A percentile compares a stretch with the other conserved stretches of the same genome.
phyloP scores from a whole-genome alignment of 306 rosid species.

The Geum urbanum region DNA sequence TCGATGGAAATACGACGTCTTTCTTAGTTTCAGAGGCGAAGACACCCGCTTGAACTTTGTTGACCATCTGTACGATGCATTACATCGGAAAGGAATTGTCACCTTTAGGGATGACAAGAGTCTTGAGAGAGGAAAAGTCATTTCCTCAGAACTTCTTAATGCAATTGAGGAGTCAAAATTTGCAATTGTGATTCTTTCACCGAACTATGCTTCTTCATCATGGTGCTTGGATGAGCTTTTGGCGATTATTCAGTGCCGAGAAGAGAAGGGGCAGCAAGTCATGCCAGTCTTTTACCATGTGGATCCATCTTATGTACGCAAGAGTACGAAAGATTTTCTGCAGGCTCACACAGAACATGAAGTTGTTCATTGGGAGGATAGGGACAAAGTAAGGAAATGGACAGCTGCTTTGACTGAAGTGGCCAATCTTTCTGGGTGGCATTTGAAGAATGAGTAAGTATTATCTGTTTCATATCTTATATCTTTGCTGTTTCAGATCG shows the following conservation, averaged over 20 bases:
- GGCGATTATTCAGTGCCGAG: neutral
- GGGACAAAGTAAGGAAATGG: neutral
- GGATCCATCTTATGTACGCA: neutral
- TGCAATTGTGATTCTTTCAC: neutral
- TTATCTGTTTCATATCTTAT: no score
- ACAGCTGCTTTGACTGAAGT: neutral
- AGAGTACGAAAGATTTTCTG: no score
- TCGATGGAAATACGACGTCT: no score
- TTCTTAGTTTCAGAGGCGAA: no score
- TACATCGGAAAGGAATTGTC: no score
- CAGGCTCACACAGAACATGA: no score
- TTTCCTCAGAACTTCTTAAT: neutral
- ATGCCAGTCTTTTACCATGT: neutral
- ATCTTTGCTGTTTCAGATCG: no score
- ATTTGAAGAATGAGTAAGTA: no score
- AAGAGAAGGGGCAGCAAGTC: neutral
- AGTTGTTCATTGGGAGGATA: neutral
- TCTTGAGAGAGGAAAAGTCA: no score
- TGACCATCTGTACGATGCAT: no score
- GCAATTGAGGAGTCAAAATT: neutral
- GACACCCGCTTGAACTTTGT: no score
- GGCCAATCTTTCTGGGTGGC: conserved; percentile 10
- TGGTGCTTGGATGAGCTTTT: conserved; percentile 13
- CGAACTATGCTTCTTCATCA: neutral
- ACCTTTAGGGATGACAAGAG: no score